These are phyloP conservation scores for Solanum sitiens DNA, from an alignment of 257 asterid species.

Conservation along the genomic window DNA sequence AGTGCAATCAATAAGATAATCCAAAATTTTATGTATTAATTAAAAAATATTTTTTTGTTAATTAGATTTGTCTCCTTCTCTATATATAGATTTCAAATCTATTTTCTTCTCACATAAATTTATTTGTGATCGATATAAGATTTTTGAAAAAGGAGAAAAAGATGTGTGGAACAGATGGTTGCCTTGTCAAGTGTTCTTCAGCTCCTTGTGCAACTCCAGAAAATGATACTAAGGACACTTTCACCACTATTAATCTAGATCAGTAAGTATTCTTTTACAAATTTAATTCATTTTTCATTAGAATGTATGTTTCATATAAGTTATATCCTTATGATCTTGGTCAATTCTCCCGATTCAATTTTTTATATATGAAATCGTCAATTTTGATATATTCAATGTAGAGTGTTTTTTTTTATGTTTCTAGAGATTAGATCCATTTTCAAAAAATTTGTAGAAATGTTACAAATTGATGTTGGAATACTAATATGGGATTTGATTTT, in stretches of 20 bases:
- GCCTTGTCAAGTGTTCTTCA: constrained; percentile 8
- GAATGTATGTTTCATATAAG: background rate
- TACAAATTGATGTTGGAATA: background rate
- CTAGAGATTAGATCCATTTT: background rate
- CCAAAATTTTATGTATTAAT: too few relatives aligned
- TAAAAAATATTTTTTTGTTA: background rate
- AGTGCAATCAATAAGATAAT: background rate
- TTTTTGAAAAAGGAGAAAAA: background rate
- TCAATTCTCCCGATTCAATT: background rate
- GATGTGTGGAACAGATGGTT: constrained; percentile 36
- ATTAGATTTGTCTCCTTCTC: background rate
- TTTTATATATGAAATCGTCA: background rate
- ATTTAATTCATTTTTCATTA: background rate
- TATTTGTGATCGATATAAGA: background rate
- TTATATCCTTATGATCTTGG: background rate
- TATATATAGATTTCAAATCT: background rate
- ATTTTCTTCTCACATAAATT: background rate
- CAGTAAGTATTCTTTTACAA: constrained; percentile 30
- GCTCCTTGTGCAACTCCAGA: background rate
- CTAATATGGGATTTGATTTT: background rate
- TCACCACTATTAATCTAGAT: constrained; percentile 37
- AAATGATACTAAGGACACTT: constrained; percentile 4
- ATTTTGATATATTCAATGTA: background rate
- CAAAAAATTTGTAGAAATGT: background rate
- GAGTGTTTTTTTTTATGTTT: background rate